Conservation (phyloP, 192 early-diverging fungal species). For the Umbelopsis isabellina region DNA sequence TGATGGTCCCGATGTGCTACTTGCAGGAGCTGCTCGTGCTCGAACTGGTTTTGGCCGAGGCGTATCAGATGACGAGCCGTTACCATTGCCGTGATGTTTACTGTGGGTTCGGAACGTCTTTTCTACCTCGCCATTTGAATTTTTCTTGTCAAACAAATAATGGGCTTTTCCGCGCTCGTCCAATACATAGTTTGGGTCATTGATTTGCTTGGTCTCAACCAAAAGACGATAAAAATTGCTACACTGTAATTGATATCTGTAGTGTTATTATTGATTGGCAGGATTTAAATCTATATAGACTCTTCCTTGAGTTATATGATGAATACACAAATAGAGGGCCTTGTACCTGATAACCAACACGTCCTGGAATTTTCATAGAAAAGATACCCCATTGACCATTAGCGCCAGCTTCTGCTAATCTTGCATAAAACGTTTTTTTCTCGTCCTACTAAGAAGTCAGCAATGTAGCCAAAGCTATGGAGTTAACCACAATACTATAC, state of each 20-base stretch:
- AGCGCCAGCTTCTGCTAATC: constrained; percentile 82
- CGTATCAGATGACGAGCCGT: constrained; percentile 17
- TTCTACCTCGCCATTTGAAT: constrained; percentile 71
- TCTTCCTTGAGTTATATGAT: neutral
- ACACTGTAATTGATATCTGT: constrained; percentile 55
- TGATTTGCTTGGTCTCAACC: constrained; percentile 81
- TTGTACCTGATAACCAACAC: constrained; percentile 89
- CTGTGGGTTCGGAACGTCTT: constrained; percentile 77
- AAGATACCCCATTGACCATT: constrained; percentile 97
- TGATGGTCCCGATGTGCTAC: neutral
- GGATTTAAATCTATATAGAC: neutral
- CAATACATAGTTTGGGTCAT: constrained; percentile 89
- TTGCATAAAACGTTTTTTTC: constrained; percentile 77
- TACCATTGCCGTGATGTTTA: constrained; percentile 39
- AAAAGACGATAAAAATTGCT: constrained; percentile 92
- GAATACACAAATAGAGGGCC: neutral
- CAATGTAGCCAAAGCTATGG: neutral
- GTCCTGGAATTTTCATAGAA: constrained; percentile 90
- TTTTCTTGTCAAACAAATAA: constrained; percentile 86
- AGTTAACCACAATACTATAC: constrained; percentile 31
- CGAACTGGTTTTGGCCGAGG: constrained; percentile 4
- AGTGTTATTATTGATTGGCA: neutral
- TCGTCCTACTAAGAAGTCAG: constrained; percentile 59
- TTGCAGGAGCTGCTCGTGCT: neutral
- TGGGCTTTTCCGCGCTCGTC: constrained; percentile 86